phyloP scores from a whole-genome alignment of 2,329 filamentous ascomycete species.

The Nannizziopsis arthrosporioides region DNA sequence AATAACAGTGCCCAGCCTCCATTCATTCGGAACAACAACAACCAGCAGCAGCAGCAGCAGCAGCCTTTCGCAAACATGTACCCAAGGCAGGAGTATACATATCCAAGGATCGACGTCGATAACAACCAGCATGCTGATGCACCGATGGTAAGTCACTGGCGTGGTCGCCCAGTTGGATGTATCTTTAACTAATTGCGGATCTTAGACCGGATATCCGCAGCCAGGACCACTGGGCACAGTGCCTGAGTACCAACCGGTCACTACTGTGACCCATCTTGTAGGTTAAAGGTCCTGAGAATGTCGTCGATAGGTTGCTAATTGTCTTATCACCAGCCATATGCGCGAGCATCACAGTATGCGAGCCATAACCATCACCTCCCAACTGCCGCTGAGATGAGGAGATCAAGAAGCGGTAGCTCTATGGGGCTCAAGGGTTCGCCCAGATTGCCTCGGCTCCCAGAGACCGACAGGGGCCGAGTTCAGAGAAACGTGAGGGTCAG shows the following conservation, averaged over 20 bases:
- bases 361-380: background rate
- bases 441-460: constrained; percentile 6
- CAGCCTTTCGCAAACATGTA: constrained; percentile 9
- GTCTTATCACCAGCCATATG: constrained; percentile 7
- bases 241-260: constrained; percentile 9
- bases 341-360: constrained; percentile 2
- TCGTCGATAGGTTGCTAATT: background rate
- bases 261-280: constrained; percentile 12
- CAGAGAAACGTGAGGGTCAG: constrained; percentile 15
- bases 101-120: constrained; percentile 6
- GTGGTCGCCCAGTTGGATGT: too few relatives aligned
- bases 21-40: constrained; percentile 3
- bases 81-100: constrained; percentile 6
- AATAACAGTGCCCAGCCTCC: constrained; percentile 6
- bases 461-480: constrained; percentile 15
- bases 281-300: background rate
- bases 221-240: constrained; percentile 6
- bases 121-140: background rate
- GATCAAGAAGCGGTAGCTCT: constrained; percentile 12
- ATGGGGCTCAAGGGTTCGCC: constrained; percentile 8
- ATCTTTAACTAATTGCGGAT: too few relatives aligned
- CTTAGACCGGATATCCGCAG: constrained; percentile 9
- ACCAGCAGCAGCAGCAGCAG: too few relatives aligned
- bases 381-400: constrained; percentile 10
- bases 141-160: background rate